Base-by-base conservation (phyloP, 108 stramenopile species). In the Cyclotella choctawhatcheeana region DNA sequence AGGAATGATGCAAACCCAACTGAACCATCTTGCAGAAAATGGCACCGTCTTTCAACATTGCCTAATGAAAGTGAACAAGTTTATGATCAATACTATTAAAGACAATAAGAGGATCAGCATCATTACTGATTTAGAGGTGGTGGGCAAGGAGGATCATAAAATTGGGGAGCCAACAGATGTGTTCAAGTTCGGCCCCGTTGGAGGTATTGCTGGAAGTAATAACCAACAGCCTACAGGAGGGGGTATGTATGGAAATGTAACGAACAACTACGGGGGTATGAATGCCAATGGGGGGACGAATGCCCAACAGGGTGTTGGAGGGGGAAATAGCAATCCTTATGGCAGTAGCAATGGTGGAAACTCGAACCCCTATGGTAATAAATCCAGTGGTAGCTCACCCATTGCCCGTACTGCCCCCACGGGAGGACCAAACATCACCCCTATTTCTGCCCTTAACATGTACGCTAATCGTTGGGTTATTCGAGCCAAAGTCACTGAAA, bases 401-500 rank as follows among this genome's bases (percentile, higher is more conserved):
- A 89, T 92, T 64, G 85, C 87, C 26, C 86, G 81, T 25, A 76
- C 84, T 14, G 45, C 65, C 35, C 68, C 71, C 20, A 71, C 37
- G 37, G 37, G 70, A 13, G 86, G 88, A 20, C 81, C 79, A 16
- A 79, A 83, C 37, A 86, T 93, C 70, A 93, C 90, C 10, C 88
- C 92, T 37, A 98, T 99, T 75, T 43, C 82, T 18, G 84, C 80
- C 27, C 89, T 99, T 50, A 99, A 99, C 86, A 95, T 96, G 79
- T 99, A 99, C 82, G 85, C 92, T 64, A 97, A 95, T 74, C 89
- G 93, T 27, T 99, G 95, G 92, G 85, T 84, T 32, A 93, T 97
- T 67, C 83, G 88, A 69, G 94, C 92, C 33, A 89, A 97, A 53
- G 76, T 95, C 54, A 97, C 96, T 30, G 67, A 77, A 66, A 98